phyloP scores from a whole-genome alignment of 2,329 filamentous ascomycete species.

The Domatiomyces catenatus region DNA sequence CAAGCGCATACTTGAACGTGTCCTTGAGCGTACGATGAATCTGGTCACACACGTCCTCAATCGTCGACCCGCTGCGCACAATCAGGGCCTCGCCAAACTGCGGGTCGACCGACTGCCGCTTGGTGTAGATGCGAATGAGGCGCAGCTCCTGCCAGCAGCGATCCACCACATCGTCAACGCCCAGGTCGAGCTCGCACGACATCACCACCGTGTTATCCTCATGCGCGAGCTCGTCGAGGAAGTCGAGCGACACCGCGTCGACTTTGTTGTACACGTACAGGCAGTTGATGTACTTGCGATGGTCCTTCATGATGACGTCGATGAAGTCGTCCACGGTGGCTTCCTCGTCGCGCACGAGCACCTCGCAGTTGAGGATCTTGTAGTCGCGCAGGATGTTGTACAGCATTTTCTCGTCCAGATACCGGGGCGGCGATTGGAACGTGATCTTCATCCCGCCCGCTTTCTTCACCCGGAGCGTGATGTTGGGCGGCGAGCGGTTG shows the following conservation, averaged over 20 bases:
- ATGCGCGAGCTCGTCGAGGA: conserved; percentile 77
- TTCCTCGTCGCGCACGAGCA: conserved; percentile 85
- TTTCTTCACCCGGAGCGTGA: conserved; percentile 91
- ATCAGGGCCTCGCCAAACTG: conserved; percentile 86
- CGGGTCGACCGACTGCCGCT: conserved; percentile 80
- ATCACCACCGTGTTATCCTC: conserved; percentile 93
- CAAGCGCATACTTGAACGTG: conserved; percentile 94
- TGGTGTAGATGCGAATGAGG: conserved; percentile 88
- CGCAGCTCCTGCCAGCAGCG: conserved; percentile 86
- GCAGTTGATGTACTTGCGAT: conserved; percentile 87
- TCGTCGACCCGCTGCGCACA: conserved; percentile 69
- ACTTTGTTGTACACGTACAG: conserved; percentile 99
- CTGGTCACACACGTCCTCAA: conserved; percentile 94
- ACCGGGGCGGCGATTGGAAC: conserved; percentile 76
- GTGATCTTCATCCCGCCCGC: conserved; percentile 98
- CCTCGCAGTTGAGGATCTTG: conserved; percentile 96
- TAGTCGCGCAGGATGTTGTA: conserved; percentile 97
- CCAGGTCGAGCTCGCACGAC: conserved; percentile 90
- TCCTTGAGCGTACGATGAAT: conserved; percentile 92
- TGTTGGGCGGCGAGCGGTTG: conserved; percentile 87
- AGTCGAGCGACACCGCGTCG: conserved; percentile 83
- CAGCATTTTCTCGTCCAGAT: conserved; percentile 93
- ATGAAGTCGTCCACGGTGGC: conserved; percentile 97
- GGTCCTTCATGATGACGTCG: conserved; percentile 98
- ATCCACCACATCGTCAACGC: conserved; percentile 84